Percentiles rank a stretch among this genome's conserved stretches.
These are phyloP conservation scores for Phytophthora agathidicida DNA, from an alignment of 352 stramenopile genomes.

Conservation along the genomic window DNA sequence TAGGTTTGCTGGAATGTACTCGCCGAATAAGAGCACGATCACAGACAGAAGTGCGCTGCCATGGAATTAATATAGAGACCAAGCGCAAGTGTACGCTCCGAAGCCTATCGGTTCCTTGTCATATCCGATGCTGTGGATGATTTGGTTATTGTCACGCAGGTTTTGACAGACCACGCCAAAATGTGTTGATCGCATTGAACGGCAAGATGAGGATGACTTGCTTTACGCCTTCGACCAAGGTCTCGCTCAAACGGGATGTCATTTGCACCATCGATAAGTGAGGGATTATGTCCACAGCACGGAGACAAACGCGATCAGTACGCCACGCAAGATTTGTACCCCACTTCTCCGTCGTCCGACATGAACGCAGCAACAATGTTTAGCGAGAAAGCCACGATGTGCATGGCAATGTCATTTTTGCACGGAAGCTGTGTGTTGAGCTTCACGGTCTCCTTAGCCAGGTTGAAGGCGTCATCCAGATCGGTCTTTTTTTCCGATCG, in stretches of 20 bases:
- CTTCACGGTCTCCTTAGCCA: too few relatives aligned
- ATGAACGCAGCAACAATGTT: conserved; percentile 61
- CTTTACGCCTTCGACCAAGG: conserved; percentile 54
- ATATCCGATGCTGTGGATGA: conserved; percentile 52
- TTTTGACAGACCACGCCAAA: conserved; percentile 61
- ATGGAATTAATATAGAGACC: conserved; percentile 47
- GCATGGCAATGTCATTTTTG: conserved; percentile 34
- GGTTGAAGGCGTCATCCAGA: conserved; percentile 20
- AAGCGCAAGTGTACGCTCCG: conserved; percentile 36
- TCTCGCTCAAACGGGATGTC: conserved; percentile 41
- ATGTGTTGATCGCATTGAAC: conserved; percentile 48
- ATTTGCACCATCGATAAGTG: conserved; percentile 43
- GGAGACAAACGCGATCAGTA: conserved; percentile 35
- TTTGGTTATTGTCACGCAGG: conserved; percentile 65
- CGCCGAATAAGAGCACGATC: conserved; percentile 62
- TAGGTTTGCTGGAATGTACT: conserved; percentile 43
- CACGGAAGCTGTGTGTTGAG: conserved; percentile 17
- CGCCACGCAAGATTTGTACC: conserved; percentile 39
- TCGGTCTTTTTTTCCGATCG: conserved; percentile 15
- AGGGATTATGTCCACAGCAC: conserved; percentile 50
- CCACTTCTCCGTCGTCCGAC: conserved; percentile 31
- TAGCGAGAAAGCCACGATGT: conserved; percentile 40
- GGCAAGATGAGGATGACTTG: conserved; percentile 34
- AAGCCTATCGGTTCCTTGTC: conserved; percentile 33
- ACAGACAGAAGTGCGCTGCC: conserved; percentile 54